phyloP scores from a whole-genome alignment of 495 filamentous ascomycete species.

The Annulohypoxylon stygium region DNA sequence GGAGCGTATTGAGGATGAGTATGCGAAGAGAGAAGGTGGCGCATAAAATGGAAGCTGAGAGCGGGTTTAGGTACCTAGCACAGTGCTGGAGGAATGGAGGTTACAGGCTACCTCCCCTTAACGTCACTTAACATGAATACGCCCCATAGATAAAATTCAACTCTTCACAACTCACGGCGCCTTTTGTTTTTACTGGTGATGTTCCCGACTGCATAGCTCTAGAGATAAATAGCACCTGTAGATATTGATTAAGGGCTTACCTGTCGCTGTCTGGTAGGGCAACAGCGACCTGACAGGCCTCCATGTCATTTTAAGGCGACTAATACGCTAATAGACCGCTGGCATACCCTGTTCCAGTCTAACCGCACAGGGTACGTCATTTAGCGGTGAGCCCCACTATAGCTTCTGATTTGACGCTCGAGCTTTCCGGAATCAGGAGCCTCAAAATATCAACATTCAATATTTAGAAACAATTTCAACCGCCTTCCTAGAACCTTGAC shows the following conservation, averaged over 20 bases:
- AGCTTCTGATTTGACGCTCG: constrained; percentile 41
- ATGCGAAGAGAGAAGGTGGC: constrained; percentile 81
- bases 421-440: constrained; percentile 8
- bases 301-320: not conserved
- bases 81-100: not conserved
- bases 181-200: not conserved
- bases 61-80: not conserved
- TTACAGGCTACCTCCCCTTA: not conserved
- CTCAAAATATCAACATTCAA: not conserved
- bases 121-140: not conserved
- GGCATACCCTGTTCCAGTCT: constrained; percentile 17
- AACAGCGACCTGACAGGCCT: not conserved
- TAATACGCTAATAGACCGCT: constrained; percentile 7
- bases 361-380: constrained; percentile 39
- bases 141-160: not conserved
- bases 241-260: not conserved
- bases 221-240: too few relatives aligned
- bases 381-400: constrained; percentile 35
- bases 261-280: not conserved
- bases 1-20: constrained; percentile 82
- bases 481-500: not conserved
- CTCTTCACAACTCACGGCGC: not conserved
- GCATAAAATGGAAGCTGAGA: constrained; percentile 55
- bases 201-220: too few relatives aligned
- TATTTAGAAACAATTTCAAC: not conserved